Conservation (phyloP, 352 stramenopile species). For the Phytophthora nicotianae region DNA sequence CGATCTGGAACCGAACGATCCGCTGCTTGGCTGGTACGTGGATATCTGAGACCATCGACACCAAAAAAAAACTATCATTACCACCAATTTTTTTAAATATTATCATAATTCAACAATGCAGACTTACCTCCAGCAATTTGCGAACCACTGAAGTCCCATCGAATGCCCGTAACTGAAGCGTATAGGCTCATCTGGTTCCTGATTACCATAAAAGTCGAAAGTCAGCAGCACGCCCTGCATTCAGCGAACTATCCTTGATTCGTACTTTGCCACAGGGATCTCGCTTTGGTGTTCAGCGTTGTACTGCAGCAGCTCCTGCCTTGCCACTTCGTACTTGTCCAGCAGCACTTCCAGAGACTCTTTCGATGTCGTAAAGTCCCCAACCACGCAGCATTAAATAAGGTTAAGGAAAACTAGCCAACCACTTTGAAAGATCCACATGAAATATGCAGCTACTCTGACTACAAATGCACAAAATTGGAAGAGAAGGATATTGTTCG, state of each 20-base stretch:
- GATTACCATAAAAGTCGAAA: conserved; percentile 2
- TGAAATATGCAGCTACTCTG: conserved; percentile 7
- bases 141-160: conserved; percentile 69
- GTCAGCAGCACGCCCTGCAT: conserved; percentile 1
- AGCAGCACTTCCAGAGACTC: conserved; percentile 62
- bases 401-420: conserved; percentile 32
- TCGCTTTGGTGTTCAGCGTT: conserved; percentile 69
- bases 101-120: not conserved
- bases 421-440: not conserved
- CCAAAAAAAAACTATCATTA: not conserved
- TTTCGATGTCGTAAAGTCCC: conserved; percentile 53
- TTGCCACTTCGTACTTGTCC: conserved; percentile 72
- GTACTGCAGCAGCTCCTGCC: conserved; percentile 65
- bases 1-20: conserved; percentile 65
- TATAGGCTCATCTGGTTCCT: conserved; percentile 85
- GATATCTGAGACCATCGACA: conserved; percentile 48
- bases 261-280: conserved; percentile 72
- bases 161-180: conserved; percentile 77
- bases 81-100: not conserved
- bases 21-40: conserved; percentile 60
- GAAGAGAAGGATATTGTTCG: conserved; percentile 64
- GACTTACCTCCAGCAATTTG: conserved; percentile 52
- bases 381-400: conserved; percentile 10
- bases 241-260: not conserved
- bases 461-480: conserved; percentile 6